Conservation (phyloP, 2,329 filamentous ascomycete species). For the Tolypocladium endophyticum region DNA sequence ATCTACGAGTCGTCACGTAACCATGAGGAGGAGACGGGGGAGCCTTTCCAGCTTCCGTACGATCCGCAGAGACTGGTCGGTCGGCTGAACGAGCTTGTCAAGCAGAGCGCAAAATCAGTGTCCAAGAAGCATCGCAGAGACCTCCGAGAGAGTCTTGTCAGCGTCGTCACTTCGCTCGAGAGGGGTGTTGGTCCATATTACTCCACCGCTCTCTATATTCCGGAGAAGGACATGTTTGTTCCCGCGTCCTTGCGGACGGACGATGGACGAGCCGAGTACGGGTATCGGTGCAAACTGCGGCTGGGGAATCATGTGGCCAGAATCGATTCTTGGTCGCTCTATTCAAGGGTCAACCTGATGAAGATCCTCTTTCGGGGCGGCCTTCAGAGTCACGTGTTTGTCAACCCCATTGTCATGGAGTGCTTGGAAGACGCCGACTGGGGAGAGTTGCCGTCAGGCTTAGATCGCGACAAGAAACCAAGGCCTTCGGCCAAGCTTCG, state of each 20-base stretch:
- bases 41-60: slow-evolving; percentile 38
- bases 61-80: slow-evolving; percentile 37
- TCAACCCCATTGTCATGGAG: slow-evolving; percentile 26
- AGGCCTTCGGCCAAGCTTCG: slow-evolving; percentile 8
- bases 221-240: slow-evolving; percentile 30
- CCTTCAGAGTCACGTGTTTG: slow-evolving; percentile 24
- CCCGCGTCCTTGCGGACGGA: slow-evolving; percentile 28
- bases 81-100: slow-evolving; percentile 36
- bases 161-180: slow-evolving; percentile 44
- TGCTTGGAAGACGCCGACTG: slow-evolving; percentile 27
- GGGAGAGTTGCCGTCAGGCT: slow-evolving; percentile 9
- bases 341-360: slow-evolving; percentile 35
- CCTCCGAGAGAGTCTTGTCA: slow-evolving; percentile 36
- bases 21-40: slow-evolving; percentile 37
- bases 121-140: slow-evolving; percentile 38
- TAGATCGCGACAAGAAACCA: slow-evolving; percentile 2
- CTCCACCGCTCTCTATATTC: slow-evolving; percentile 33
- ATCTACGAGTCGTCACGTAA: slow-evolving; percentile 61
- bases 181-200: slow-evolving; percentile 43
- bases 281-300: slow-evolving; percentile 41
- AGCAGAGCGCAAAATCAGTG: slow-evolving; percentile 35
- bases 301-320: slow-evolving; percentile 32
- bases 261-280: slow-evolving; percentile 36
- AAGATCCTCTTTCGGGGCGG: slow-evolving; percentile 37
- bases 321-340: slow-evolving; percentile 42